Evolutionary conservation across 495 filamentous ascomycete genomes (phyloP).

Genomic region (Penicillium desertorum): DNA sequence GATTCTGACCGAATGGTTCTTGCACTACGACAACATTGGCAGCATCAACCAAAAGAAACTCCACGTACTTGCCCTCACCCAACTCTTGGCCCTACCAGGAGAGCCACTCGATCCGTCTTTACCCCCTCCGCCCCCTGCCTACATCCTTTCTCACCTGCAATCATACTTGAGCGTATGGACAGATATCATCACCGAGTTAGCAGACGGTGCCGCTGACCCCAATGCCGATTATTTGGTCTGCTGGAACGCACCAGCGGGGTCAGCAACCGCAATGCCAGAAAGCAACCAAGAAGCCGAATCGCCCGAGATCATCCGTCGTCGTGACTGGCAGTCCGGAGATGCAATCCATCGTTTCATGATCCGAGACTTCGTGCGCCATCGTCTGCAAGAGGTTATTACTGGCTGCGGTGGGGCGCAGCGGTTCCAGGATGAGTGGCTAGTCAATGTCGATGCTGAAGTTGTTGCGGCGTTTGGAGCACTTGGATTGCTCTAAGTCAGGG

Average conservation of each 20-base stretch:
- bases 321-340: slow-evolving; percentile 60
- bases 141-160: slow-evolving; percentile 61
- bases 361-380: slow-evolving; percentile 66
- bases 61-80: slow-evolving; percentile 76
- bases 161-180: slow-evolving; percentile 70
- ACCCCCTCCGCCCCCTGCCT: slow-evolving; percentile 36
- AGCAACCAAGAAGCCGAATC: slow-evolving; percentile 53
- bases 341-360: slow-evolving; percentile 69
- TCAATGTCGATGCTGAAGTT: slow-evolving; percentile 85
- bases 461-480: slow-evolving; percentile 63
- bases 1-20: slow-evolving; percentile 86
- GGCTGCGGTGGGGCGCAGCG: slow-evolving; percentile 66
- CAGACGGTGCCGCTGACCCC: slow-evolving; percentile 45
- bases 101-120: slow-evolving; percentile 43
- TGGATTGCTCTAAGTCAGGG: slow-evolving; percentile 39
- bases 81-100: slow-evolving; percentile 65
- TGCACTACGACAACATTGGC: slow-evolving; percentile 77
- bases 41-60: slow-evolving; percentile 76
- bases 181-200: slow-evolving; percentile 61
- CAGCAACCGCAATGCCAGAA: slow-evolving; percentile 31
- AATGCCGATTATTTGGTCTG: slow-evolving; percentile 55
- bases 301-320: slow-evolving; percentile 58
- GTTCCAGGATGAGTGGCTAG: slow-evolving; percentile 77
- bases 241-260: slow-evolving; percentile 41
- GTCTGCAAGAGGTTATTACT: slow-evolving; percentile 63